These are phyloP conservation scores for Nakazawaea populi DNA, from an alignment of 805 yeast genomes.

Conservation along the genomic window DNA sequence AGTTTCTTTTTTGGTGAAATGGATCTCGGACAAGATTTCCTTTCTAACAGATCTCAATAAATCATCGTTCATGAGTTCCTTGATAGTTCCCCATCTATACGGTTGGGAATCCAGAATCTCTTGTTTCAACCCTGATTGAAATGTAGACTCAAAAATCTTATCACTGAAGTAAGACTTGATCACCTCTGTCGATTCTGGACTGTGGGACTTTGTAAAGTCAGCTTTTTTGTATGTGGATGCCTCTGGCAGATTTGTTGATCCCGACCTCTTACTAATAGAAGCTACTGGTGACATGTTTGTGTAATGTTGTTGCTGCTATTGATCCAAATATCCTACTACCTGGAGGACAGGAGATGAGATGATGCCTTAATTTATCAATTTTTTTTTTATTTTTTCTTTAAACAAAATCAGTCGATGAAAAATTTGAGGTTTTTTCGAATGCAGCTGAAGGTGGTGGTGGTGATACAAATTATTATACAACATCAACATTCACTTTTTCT, in stretches of 20 bases:
- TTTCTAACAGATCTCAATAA: slow-evolving; percentile 73
- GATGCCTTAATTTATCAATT: not conserved
- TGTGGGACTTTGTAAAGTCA: not conserved
- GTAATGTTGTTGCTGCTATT: too few relatives aligned
- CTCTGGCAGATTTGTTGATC: not conserved
- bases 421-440: too few relatives aligned
- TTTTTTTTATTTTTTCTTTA: not conserved
- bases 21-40: slow-evolving; percentile 78
- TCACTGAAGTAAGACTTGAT: slow-evolving; percentile 37
- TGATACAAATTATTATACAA: not conserved
- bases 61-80: slow-evolving; percentile 66
- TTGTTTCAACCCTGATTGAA: slow-evolving; percentile 31
- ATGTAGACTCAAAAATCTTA: slow-evolving; percentile 38
- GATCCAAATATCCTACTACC: too few relatives aligned
- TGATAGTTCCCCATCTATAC: slow-evolving; percentile 85
- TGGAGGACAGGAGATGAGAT: slow-evolving; percentile 1
- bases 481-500: not conserved
- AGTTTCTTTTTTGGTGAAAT: slow-evolving; percentile 92
- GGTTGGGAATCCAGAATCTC: slow-evolving; percentile 60
- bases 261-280: not conserved
- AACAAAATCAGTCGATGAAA: slow-evolving; percentile 1
- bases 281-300: too few relatives aligned
- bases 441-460: too few relatives aligned
- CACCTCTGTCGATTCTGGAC: not conserved
- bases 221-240: not conserved